Conservation (phyloP, 1,284 basidiomycete genomes). For the Irpex sp. region DNA sequence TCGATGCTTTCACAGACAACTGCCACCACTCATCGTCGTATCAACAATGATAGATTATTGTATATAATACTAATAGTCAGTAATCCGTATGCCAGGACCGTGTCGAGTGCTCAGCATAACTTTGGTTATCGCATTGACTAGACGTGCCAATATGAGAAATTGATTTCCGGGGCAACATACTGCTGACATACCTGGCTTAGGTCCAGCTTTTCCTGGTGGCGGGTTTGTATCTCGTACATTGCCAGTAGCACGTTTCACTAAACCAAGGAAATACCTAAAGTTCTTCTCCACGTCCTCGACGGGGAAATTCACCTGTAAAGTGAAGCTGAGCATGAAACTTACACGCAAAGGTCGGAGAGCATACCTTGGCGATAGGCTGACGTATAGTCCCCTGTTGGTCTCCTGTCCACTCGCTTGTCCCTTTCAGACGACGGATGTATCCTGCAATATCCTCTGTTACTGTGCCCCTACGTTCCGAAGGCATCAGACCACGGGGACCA, state of each 20-base stretch:
- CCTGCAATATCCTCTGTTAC: conserved; percentile 85
- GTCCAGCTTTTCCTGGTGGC: conserved; percentile 34
- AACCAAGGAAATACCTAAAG: conserved; percentile 72
- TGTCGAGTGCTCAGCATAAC: conserved; percentile 83
- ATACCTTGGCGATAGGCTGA: conserved; percentile 70
- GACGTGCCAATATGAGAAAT: conserved; percentile 1
- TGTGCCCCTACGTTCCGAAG: conserved; percentile 89
- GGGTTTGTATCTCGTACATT: conserved; percentile 46
- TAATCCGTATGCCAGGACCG: conserved; percentile 81
- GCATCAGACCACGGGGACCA: conserved; percentile 95
- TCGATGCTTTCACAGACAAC: neutral
- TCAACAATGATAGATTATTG: neutral
- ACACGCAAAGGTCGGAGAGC: conserved; percentile 10
- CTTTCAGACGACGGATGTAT: conserved; percentile 78
- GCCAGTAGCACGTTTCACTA: conserved; percentile 75
- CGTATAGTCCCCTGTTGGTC: conserved; percentile 87
- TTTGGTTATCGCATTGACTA: conserved; percentile 69
- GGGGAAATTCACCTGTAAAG: conserved; percentile 65
- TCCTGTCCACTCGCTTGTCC: conserved; percentile 90
- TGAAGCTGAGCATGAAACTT: neutral
- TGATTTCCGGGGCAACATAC: conserved; percentile 3
- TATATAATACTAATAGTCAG: conserved; percentile 32
- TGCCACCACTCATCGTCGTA: neutral
- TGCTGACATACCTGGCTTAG: conserved; percentile 36
- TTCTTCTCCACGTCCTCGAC: conserved; percentile 77